phyloP scores from a whole-genome alignment of 306 rosid genomes.

The Prunus dulcis region DNA sequence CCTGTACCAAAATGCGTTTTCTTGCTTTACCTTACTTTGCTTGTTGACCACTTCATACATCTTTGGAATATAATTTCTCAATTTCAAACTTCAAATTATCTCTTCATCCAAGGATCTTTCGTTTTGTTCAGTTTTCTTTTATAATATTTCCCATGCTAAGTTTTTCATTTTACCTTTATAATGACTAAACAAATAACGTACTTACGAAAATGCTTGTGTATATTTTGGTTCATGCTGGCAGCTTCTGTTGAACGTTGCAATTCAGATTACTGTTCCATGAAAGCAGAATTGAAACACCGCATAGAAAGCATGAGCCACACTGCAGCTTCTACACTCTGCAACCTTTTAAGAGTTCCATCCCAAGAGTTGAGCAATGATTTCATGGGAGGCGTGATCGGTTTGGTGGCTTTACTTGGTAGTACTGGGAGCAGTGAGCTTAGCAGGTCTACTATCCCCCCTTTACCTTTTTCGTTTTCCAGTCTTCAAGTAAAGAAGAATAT shows the following conservation, averaged over 20 bases:
- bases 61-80: not conserved
- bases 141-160: not conserved
- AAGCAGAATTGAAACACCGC: slow-evolving; percentile 32
- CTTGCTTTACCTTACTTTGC: not conserved
- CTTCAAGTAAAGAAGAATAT: not conserved
- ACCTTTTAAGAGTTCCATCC: slow-evolving; percentile 11
- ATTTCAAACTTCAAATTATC: not conserved
- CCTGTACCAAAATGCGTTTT: not conserved
- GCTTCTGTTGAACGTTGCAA: slow-evolving; percentile 18
- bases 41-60: not conserved
- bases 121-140: not conserved
- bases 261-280: slow-evolving; percentile 11
- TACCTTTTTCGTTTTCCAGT: not conserved
- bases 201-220: not conserved
- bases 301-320: slow-evolving; percentile 35
- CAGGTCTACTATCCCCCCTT: slow-evolving; percentile 38
- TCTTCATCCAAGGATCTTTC: not conserved
- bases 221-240: slow-evolving; percentile 14
- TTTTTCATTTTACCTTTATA: not conserved
- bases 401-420: slow-evolving; percentile 62
- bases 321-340: slow-evolving; percentile 39
- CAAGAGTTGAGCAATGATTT: slow-evolving; percentile 18
- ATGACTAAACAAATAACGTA: not conserved
- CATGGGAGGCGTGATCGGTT: slow-evolving; percentile 40
- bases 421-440: slow-evolving; percentile 45